Evolutionary conservation across 768 basidiomycete species (phyloP), one percentile per base, ranked within the genome.

Genomic region (Podaxis rugospora): DNA sequence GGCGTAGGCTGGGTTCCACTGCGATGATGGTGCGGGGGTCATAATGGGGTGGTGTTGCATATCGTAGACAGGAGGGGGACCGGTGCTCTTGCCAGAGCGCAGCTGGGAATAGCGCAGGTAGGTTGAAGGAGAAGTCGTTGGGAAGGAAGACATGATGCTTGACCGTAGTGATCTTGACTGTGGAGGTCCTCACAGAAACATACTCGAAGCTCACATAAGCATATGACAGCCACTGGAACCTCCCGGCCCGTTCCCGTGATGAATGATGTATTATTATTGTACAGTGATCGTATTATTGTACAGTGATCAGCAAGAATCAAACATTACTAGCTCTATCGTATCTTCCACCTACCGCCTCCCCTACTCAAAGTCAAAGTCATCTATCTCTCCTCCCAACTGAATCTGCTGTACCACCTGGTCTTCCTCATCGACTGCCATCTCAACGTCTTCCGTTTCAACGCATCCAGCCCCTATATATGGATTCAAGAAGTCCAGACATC

Each of bases 401-500:
- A 73, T 63, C 13, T 63, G 59, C 36, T 70, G 68, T 6, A 70
- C 63, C 16, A 68, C 62, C 16, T 63, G 62, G 18, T 65, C 63
- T 16, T 55, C 64, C 32, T 36, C 55, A 25, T 49, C 60, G 9
- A 25, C 52, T 25, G 61, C 59, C 42, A 56, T 55, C 47, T 61
- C 64, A 23, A 63, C 63, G 35, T 66, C 67, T 25, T 71, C 66
- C 21, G 47, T 39, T 16, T 61, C 64, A 18, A 28, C 36, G 2
- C 14, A 23, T 42, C 37, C 53, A 23, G 50, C 35, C n/a, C 60
- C 32, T 40, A 18, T 13, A 32, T 35, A 32, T 53, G 65, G 59
- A 10, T 66, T 79, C 66, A 92, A 70, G 66, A 87, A 90, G 35
- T 79, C 78, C 57, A 92, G 67, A 69, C 90, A 92, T 0, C 84